These are phyloP conservation scores for Scheffersomyces amazonensis DNA, from an alignment of 805 yeast genomes.

Conservation along the genomic window DNA sequence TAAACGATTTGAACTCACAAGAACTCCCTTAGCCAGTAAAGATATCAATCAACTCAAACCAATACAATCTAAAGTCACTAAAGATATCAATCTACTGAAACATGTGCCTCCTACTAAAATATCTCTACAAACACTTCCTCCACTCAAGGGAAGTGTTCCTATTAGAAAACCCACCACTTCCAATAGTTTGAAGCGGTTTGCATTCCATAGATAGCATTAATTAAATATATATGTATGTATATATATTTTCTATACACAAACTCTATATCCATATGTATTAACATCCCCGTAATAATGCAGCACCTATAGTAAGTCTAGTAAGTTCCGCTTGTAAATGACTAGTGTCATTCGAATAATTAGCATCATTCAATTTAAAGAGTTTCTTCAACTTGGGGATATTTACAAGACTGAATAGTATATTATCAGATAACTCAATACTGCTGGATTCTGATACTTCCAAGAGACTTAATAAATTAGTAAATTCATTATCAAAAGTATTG, in stretches of 20 bases:
- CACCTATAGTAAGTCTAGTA: conserved; percentile 44
- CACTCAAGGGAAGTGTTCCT: not conserved
- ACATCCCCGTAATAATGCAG: conserved; percentile 48
- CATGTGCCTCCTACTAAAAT: too few species aligned
- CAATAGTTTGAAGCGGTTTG: conserved; percentile 10
- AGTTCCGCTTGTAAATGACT: conserved; percentile 19
- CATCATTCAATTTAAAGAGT: conserved; percentile 34
- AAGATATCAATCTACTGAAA: too few species aligned
- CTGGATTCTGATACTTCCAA: conserved; percentile 9
- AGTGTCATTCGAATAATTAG: conserved; percentile 11
- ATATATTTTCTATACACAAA: too few species aligned
- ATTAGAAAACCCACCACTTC: not conserved
- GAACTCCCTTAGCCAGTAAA: not conserved
- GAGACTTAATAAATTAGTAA: conserved; percentile 28
- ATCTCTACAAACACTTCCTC: not conserved
- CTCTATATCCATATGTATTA: conserved; percentile 5
- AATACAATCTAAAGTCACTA: too few species aligned
- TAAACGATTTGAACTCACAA: not conserved
- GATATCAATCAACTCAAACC: not conserved
- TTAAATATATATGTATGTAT: too few species aligned
- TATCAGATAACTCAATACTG: conserved; percentile 21
- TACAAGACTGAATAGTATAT: conserved; percentile 9
- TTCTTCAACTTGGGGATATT: conserved; percentile 32
- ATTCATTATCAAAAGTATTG: conserved; percentile 22
- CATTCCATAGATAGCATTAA: conserved; percentile 14